Conservation (phyloP, 768 basidiomycete species). For the Boletus tomentosulus region DNA sequence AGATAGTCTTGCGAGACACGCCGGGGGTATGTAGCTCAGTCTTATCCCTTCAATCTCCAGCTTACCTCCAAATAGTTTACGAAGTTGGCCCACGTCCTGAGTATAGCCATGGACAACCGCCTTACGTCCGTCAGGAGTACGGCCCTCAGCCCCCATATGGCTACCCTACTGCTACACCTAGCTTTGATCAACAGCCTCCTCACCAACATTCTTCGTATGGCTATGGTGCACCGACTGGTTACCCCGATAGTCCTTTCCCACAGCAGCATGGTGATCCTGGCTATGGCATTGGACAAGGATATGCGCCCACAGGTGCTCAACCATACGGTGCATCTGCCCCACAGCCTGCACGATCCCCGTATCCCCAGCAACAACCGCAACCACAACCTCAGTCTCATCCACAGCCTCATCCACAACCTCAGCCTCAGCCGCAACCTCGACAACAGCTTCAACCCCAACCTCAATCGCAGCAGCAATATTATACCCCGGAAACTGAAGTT, state of each 20-base stretch:
- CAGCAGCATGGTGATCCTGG: conserved; percentile 25
- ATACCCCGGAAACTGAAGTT: conserved; percentile 6
- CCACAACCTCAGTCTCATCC: conserved; percentile 27
- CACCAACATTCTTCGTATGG: conserved; percentile 28
- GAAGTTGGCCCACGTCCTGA: conserved; percentile 36
- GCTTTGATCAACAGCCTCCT: conserved; percentile 44
- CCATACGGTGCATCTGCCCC: conserved; percentile 18
- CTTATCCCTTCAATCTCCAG: background rate
- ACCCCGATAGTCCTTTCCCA: conserved; percentile 24
- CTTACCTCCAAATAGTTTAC: conserved; percentile 42
- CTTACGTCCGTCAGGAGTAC: conserved; percentile 31
- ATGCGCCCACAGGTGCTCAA: conserved; percentile 15
- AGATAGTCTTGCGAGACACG: conserved; percentile 75
- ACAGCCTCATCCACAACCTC: conserved; percentile 38
- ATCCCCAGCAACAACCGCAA: conserved; percentile 27
- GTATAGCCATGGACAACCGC: conserved; percentile 23
- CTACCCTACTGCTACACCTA: conserved; percentile 34
- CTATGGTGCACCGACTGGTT: conserved; percentile 19
- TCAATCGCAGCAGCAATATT: conserved; percentile 27
- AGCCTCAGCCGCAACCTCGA: conserved; percentile 25
- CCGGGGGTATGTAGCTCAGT: conserved; percentile 44
- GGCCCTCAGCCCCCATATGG: conserved; percentile 42
- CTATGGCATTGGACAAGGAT: conserved; percentile 23
- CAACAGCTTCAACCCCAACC: conserved; percentile 29
- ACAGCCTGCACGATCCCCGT: conserved; percentile 30